phyloP scores from a whole-genome alignment of 192 early-diverging fungal genomes.

The Backusella parvicylindrica region DNA sequence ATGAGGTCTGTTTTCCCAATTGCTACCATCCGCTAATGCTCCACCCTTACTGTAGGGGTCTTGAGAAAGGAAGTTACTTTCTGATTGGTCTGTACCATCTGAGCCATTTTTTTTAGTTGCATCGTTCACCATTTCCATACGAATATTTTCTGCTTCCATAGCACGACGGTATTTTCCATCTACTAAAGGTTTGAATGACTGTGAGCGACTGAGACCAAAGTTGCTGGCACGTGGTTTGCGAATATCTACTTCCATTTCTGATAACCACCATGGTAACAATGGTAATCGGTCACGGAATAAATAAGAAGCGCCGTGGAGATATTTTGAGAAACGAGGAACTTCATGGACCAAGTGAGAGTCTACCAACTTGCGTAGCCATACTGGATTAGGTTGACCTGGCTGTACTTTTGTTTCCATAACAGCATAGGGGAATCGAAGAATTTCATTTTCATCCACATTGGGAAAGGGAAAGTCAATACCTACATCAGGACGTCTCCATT shows the following conservation, averaged over 20 bases:
- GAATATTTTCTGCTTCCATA: slow-evolving; percentile 20
- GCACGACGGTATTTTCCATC: slow-evolving; percentile 34
- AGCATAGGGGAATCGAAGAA: slow-evolving; percentile 36
- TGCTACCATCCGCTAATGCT: background rate
- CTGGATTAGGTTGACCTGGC: slow-evolving; percentile 10
- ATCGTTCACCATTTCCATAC: slow-evolving; percentile 41
- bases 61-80: background rate
- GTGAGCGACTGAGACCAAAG: slow-evolving; percentile 31
- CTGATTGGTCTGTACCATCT: background rate
- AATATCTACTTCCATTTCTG: slow-evolving; percentile 51
- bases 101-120: background rate
- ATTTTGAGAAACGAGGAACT: slow-evolving; percentile 49
- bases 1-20: slow-evolving; percentile 15
- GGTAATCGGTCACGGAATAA: slow-evolving; percentile 42
- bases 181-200: slow-evolving; percentile 33
- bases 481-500: slow-evolving; percentile 36
- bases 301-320: slow-evolving; percentile 43
- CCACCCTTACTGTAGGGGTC: background rate
- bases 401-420: slow-evolving; percentile 34
- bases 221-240: slow-evolving; percentile 40
- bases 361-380: slow-evolving; percentile 23
- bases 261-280: slow-evolving; percentile 49
- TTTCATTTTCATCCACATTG: slow-evolving; percentile 19
- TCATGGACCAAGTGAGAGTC: slow-evolving; percentile 46
- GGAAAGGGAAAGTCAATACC: slow-evolving; percentile 42